These are phyloP conservation scores for Rhizopus delemar DNA, from an alignment of 371 early-diverging fungal species.

Conservation along the genomic window DNA sequence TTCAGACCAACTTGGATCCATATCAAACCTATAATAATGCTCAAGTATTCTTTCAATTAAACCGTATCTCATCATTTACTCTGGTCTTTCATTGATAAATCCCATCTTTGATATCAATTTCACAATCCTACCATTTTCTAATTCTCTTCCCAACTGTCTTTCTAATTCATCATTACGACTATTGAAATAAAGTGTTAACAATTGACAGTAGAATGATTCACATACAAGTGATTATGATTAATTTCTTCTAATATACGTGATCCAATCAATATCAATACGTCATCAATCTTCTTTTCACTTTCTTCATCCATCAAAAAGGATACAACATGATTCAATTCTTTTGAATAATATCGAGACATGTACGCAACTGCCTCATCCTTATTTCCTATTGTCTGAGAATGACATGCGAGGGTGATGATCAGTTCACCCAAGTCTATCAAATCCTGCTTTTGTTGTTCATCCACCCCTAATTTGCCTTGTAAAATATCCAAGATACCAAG, in stretches of 20 bases:
- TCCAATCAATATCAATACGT: conserved; percentile 79
- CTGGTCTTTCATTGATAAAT: conserved; percentile 94
- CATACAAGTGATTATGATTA: conserved; percentile 68
- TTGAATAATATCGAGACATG: conserved; percentile 71
- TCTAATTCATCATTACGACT: conserved; percentile 81
- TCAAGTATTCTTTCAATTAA: not conserved
- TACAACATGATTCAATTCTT: conserved; percentile 77
- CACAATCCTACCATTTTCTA: conserved; percentile 90
- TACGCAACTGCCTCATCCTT: conserved; percentile 71
- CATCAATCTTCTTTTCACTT: conserved; percentile 78
- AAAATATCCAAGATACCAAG: conserved; percentile 85
- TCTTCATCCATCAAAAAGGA: conserved; percentile 80
- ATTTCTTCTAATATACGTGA: conserved; percentile 76
- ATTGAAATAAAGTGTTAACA: not conserved
- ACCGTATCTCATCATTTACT: conserved; percentile 46
- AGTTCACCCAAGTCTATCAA: conserved; percentile 84
- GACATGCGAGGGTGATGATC: conserved; percentile 74
- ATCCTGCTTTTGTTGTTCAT: conserved; percentile 80
- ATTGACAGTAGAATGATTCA: not conserved
- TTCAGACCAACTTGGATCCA: conserved; percentile 94
- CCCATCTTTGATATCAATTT: conserved; percentile 87
- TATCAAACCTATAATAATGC: conserved; percentile 65
- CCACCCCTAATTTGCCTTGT: conserved; percentile 63
- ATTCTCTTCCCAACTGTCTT: conserved; percentile 74
- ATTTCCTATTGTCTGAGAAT: conserved; percentile 62